Conservation (phyloP, 192 early-diverging fungal species). For the Linnemannia exigua region DNA sequence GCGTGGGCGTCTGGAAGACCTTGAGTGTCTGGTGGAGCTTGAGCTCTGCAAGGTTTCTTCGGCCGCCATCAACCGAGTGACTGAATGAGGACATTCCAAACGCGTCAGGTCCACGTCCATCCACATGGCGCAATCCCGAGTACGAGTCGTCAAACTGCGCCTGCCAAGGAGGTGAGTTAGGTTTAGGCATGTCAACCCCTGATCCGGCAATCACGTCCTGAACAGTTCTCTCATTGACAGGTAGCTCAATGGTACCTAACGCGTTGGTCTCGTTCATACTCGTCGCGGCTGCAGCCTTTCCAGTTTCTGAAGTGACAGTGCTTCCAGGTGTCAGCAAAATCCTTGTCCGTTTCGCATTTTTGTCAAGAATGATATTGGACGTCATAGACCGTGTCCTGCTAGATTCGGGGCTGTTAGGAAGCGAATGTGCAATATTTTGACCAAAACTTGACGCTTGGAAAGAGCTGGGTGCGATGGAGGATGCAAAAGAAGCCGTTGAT, state of each 20-base stretch:
- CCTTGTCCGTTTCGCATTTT: conserved; percentile 50
- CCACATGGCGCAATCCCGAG: not conserved
- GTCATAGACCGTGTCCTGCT: conserved; percentile 33
- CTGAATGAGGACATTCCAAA: conserved; percentile 24
- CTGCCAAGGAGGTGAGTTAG: conserved; percentile 39
- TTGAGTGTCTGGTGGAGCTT: conserved; percentile 46
- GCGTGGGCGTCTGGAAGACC: conserved; percentile 49
- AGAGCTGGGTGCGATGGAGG: conserved; percentile 27
- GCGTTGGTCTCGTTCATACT: conserved; percentile 62
- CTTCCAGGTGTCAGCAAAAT: conserved; percentile 54
- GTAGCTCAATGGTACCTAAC: conserved; percentile 56
- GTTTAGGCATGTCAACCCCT: conserved; percentile 48
- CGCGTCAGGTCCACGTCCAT: conserved; percentile 12
- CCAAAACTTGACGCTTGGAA: conserved; percentile 31
- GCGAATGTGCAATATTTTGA: not conserved
- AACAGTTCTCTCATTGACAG: conserved; percentile 34
- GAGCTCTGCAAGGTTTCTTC: conserved; percentile 30
- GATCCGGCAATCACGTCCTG: conserved; percentile 49
- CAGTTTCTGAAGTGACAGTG: conserved; percentile 39
- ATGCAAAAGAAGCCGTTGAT: conserved; percentile 51
- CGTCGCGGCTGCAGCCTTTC: conserved; percentile 63
- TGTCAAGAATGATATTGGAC: conserved; percentile 57
- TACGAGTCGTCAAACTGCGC: conserved; percentile 39
- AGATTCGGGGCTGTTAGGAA: conserved; percentile 24
- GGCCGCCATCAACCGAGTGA: conserved; percentile 40